Evolutionary conservation across 352 stramenopile species (phyloP), one percentile per base, ranked within the genome.

Genomic region (Phytophthora cajani): DNA sequence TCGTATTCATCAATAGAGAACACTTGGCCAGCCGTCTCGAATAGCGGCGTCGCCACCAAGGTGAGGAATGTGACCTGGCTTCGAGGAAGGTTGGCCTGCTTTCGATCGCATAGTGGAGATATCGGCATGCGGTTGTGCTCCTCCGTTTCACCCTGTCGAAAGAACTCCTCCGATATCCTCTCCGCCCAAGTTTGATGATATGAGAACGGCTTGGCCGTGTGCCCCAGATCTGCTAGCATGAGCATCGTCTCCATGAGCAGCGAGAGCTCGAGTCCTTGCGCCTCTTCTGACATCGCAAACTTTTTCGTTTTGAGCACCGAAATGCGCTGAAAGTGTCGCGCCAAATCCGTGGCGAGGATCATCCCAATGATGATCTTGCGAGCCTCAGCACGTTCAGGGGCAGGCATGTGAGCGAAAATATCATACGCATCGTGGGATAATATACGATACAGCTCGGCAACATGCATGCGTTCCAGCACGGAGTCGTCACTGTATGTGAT

Each of bases 401-500:
- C 11, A 2, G 63, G 10, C 73, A 96, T 80, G 50, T 85, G 68
- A 10, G 63, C 64, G 36, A 95, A 89, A 11, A 92, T 75, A 62
- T 95, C 87, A 55, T 80, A 86, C 8, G 79, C 84, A 21, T 87
- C 79, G 49, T 89, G 78, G 21, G 79, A 87, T 16, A 90, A 40
- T 53, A 91, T 87, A 19, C 78, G 83, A 33, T 88, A 92, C 50
- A 89, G 64, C 61, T 90, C 82, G 1, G 84, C 82, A 46, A 92
- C 74, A 40, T 92, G 84, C 84, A 92, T 92, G 51, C 84, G 84
- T 52, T 92, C 84, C 12, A 98, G 76, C 10, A 97, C 87, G 47
- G 86, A 96, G 47, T 93, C 83, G 64, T 97, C 95, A 60, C 97
- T 98, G 78, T 98, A 98, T 0, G 81, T 89, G 69, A 98, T 85